Base-by-base conservation (phyloP, 2,329 filamentous ascomycete genomes). In the Exophiala alcalophila region DNA sequence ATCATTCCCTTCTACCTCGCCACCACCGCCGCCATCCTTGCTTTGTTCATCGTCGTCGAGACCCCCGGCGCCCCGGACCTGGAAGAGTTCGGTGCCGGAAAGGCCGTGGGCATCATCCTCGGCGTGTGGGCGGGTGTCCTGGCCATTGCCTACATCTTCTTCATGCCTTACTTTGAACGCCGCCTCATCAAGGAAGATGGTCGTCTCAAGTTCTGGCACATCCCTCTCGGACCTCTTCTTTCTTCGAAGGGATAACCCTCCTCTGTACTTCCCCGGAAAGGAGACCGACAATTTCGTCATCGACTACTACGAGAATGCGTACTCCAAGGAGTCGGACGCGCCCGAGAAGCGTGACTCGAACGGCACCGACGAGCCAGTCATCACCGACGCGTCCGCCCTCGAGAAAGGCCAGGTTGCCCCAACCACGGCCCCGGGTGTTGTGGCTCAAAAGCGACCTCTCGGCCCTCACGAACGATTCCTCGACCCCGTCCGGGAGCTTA, bases 11-110 rank as follows among this genome's bases (percentile, higher is more conserved):
- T 69, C 57, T 77, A 73, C 57, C 67, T 75, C 37, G 65, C 71
- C 33, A 52, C 68, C 34, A 74, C 73, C 0, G 70, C 64, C 29
- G 70, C 63, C 12, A 64, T 76, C 36, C 67, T 74, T 29, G 70
- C 72, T 4, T 64, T 85, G 59, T 75, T 84, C 47, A 76, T 85
- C 43, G 70, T 83, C 32, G 62, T 74, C 45, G 66, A 71, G 52
- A 61, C 63, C 4, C 69, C 67, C 41, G 62, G 40, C 6, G 47
- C 50, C 7, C 47, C 54, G 21, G 53, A 53, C 8, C 54, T 60
- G 7, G 60, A 62, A 28, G 56, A 61, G 29, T 58, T 60, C 23
- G 59, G 59, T 20, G 55, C 50, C 6, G 59, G 60, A 10, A 59
- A 55, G 34, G 51, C 50, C 24, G 52, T 50, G 18, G 52, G 60